Conservation (phyloP, 176 grass and related monocot genomes). For the Carex myosuroides region DNA sequence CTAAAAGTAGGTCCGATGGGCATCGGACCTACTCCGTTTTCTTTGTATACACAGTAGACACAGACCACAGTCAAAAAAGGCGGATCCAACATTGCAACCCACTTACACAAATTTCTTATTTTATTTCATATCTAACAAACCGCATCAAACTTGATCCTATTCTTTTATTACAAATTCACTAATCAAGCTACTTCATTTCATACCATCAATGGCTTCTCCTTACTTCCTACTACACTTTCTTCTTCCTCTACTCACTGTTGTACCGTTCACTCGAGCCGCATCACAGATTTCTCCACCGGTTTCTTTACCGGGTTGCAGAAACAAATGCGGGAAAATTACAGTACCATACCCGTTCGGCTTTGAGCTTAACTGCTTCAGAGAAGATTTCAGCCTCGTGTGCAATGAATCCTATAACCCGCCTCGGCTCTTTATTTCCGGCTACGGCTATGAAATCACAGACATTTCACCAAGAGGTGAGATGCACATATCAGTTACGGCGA, state of each 20-base stretch:
- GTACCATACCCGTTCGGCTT: slow-evolving; percentile 60
- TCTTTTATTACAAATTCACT: not conserved
- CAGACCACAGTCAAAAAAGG: not conserved
- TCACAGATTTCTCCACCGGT: not conserved
- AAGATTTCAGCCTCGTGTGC: slow-evolving; percentile 30
- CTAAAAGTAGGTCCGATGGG: no score
- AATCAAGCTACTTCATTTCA: not conserved
- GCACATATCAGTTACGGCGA: not conserved
- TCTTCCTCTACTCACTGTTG: not conserved
- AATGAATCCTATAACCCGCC: slow-evolving; percentile 13
- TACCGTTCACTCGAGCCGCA: not conserved
- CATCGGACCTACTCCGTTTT: no score
- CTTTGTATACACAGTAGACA: not conserved
- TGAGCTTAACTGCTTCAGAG: slow-evolving; percentile 25
- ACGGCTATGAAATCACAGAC: not conserved
- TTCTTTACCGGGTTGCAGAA: slow-evolving; percentile 28
- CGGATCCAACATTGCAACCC: not conserved
- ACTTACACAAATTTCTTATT: not conserved
- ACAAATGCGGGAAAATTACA: slow-evolving; percentile 38
- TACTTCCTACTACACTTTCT: not conserved
- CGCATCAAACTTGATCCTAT: not conserved
- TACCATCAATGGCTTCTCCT: not conserved
- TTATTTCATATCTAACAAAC: not conserved
- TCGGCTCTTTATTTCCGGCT: slow-evolving; percentile 2
- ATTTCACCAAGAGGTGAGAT: slow-evolving; percentile 32